These are phyloP conservation scores for Verticillium tricorpus DNA, from an alignment of 2,329 filamentous ascomycete species.

Conservation along the genomic window DNA sequence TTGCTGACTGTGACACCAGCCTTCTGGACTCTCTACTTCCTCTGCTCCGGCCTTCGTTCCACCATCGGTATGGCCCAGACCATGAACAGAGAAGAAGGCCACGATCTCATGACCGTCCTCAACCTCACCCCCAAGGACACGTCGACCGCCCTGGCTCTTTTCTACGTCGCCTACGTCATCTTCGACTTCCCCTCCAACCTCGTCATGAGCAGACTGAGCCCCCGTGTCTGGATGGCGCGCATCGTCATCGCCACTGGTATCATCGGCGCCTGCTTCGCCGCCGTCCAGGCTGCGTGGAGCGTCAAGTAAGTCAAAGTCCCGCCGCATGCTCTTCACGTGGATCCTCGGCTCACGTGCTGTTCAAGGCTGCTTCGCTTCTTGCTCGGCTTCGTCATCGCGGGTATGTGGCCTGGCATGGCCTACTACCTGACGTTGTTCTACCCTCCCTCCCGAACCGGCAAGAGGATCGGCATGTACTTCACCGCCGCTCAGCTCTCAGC, in stretches of 20 bases:
- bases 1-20: conserved; percentile 35
- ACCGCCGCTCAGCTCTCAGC: conserved; percentile 86
- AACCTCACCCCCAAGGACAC: conserved; percentile 69
- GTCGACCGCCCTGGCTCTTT: conserved; percentile 78
- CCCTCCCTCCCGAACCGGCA: conserved; percentile 78
- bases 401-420: conserved; percentile 94
- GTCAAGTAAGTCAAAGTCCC: conserved; percentile 54
- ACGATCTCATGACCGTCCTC: conserved; percentile 72
- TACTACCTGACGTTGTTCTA: conserved; percentile 93
- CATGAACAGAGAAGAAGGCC: conserved; percentile 69
- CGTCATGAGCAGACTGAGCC: conserved; percentile 79
- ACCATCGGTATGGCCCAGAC: conserved; percentile 94
- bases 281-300: conserved; percentile 78
- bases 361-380: conserved; percentile 71
- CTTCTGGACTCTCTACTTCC: conserved; percentile 87
- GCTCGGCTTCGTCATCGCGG: conserved; percentile 81
- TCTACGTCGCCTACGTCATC: conserved; percentile 88
- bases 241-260: conserved; percentile 85
- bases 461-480: conserved; percentile 85
- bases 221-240: conserved; percentile 85
- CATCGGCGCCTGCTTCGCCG: conserved; percentile 78
- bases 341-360: conserved; percentile 7
- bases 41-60: conserved; percentile 86
- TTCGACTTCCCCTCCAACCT: conserved; percentile 88
- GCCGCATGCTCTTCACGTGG: not conserved